Base-by-base conservation (phyloP, 1,284 basidiomycete species). In the Violaceomyces palustris region DNA sequence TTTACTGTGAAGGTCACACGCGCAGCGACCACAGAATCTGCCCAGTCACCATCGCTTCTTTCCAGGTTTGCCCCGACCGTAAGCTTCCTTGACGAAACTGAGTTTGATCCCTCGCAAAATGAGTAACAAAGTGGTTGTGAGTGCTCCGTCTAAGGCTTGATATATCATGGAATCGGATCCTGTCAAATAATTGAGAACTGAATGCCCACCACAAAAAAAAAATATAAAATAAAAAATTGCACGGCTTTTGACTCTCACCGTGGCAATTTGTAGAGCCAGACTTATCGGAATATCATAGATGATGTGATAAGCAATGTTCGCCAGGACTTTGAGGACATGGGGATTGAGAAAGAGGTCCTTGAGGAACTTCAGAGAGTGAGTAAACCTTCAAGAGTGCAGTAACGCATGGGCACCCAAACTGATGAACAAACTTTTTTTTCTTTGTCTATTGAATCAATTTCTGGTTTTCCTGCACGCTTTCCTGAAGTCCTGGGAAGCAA, bases 301-400 rank as follows among this genome's bases (percentile, higher is more conserved):
- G 90, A 96, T 78, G 92, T 97, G 56, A 86, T 97, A 69, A 78
- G 79, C 31, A 80, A 81, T 65, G 88, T 93, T 76, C 88, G 88
- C 75, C 79, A 83, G 74, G 93, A 97, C 75, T 98, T 97, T 77
- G 92, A 97, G 73, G 91, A 94, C 75, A 92, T 88, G 74, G 93
- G 92, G 43, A 87, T 98, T 58, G 81, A 85, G 71, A 89, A 96
- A 74, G 88, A 91, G 27, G 85, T 97, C 42, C 78, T 97, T 42
- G 83, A 84, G 62, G 85, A 88, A 47, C 78, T 98, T 44, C 88
- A 93, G 76, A 80, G 82, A 57, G 89, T 92, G 77, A 79, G 87
- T 80, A 55, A n/a, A n/a, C n/a, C n/a, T n/a, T n/a, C n/a, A n/a
- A n/a, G n/a, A n/a, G 50, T 27, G n/a, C 22, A 2, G 10, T 4